These are phyloP conservation scores for Adansonia rubrostipa DNA, from an alignment of 441 rosid species.

Conservation along the genomic window DNA sequence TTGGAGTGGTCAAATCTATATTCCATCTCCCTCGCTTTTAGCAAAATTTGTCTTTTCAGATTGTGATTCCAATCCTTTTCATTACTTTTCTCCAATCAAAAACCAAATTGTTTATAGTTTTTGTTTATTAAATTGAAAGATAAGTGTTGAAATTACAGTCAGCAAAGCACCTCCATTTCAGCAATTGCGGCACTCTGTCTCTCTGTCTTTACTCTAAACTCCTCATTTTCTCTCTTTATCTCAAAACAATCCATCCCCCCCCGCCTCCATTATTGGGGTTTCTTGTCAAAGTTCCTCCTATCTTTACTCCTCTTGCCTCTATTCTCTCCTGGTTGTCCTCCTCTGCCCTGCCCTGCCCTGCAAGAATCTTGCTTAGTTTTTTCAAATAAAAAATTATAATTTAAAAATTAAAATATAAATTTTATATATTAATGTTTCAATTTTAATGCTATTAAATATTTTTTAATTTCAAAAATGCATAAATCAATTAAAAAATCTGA, in stretches of 20 bases:
- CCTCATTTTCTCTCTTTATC: neutral
- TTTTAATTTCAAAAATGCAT: too few species aligned
- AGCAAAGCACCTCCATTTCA: conserved; percentile 42
- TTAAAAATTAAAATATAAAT: too few species aligned
- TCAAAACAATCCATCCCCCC: neutral
- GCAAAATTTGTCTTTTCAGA: conserved; percentile 29
- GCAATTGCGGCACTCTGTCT: conserved; percentile 37
- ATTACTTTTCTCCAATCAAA: conserved; percentile 10
- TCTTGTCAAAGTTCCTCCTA: conserved; percentile 25
- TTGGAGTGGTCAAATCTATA: conserved; percentile 43
- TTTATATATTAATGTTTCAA: too few species aligned
- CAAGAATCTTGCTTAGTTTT: conserved; percentile 31
- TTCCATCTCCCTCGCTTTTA: conserved; percentile 16
- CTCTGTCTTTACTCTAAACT: neutral
- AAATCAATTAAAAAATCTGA: too few species aligned
- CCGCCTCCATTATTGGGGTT: neutral
- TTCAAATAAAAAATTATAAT: too few species aligned
- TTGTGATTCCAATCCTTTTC: conserved; percentile 41
- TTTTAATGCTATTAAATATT: too few species aligned
- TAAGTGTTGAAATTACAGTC: conserved; percentile 22
- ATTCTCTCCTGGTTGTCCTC: neutral
- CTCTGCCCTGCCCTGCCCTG: conserved; percentile 8
- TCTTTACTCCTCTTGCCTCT: conserved; percentile 18
- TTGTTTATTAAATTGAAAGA: neutral
- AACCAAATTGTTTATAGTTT: neutral